Conservation (phyloP, 495 filamentous ascomycete species). For the Neurospora tetrasperma region DNA sequence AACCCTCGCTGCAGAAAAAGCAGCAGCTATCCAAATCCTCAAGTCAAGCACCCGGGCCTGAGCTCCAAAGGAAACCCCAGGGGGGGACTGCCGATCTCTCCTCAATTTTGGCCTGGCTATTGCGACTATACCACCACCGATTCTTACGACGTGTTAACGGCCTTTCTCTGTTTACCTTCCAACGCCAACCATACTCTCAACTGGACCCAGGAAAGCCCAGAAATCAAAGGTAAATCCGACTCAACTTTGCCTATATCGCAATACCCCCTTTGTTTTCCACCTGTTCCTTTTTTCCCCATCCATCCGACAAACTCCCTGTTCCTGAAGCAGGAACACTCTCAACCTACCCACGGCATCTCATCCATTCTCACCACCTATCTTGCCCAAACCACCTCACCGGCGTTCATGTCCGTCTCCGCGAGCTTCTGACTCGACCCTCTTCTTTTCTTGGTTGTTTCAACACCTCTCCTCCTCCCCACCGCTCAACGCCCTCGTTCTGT, state of each 20-base stretch:
- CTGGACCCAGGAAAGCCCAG: not conserved
- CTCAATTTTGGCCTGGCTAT: not conserved
- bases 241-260: not conserved
- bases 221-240: not conserved
- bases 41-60: not conserved
- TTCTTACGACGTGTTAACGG: not conserved
- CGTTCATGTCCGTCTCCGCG: not conserved
- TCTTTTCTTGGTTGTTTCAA: not conserved
- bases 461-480: not conserved
- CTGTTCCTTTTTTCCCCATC: not conserved
- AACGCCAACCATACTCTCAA: not conserved
- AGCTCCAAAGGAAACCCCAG: not conserved
- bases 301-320: not conserved
- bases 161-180: not conserved
- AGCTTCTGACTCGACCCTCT: not conserved
- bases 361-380: not conserved
- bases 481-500: not conserved
- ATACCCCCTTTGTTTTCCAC: not conserved
- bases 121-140: not conserved
- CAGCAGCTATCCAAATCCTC: not conserved
- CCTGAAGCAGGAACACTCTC: not conserved
- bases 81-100: not conserved
- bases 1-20: not conserved
- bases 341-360: not conserved
- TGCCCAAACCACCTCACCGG: not conserved